These are phyloP conservation scores for Eremomyces bilateralis DNA, from an alignment of 495 filamentous ascomycete species.

Conservation along the genomic window DNA sequence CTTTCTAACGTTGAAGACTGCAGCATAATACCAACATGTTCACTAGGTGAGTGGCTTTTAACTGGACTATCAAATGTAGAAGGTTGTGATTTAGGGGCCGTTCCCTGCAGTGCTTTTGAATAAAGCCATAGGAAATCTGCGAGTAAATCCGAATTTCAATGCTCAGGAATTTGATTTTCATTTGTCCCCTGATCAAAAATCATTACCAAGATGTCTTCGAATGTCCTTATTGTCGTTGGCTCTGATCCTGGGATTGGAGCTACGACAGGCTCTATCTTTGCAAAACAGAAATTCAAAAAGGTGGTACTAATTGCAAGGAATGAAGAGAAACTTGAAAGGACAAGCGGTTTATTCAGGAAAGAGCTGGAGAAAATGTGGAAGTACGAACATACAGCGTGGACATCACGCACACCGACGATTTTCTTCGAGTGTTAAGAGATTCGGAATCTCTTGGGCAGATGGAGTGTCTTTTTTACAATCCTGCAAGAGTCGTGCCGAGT, in stretches of 20 bases:
- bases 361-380: slow-evolving; percentile 7
- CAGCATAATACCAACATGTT: no score
- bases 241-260: slow-evolving; percentile 23
- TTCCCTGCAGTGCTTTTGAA: no score
- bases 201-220: no score
- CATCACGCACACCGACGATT: slow-evolving; percentile 17
- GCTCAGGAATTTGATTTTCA: no score
- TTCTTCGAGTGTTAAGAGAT: slow-evolving; percentile 11
- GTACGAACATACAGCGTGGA: no score
- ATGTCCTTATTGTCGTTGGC: slow-evolving; percentile 19
- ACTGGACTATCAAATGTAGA: no score
- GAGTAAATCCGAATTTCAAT: no score
- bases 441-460: slow-evolving; percentile 14
- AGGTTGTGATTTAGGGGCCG: no score
- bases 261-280: slow-evolving; percentile 18
- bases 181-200: no score
- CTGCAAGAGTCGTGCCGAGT: slow-evolving; percentile 17
- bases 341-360: slow-evolving; percentile 9
- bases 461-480: slow-evolving; percentile 23
- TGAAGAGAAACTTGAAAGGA: slow-evolving; percentile 16
- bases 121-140: no score
- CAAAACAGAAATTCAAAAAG: slow-evolving; percentile 18
- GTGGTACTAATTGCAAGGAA: slow-evolving; percentile 21
- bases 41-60: no score
- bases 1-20: no score